Conservation (phyloP, 768 basidiomycete species). For the Tubosaeta sp. region DNA sequence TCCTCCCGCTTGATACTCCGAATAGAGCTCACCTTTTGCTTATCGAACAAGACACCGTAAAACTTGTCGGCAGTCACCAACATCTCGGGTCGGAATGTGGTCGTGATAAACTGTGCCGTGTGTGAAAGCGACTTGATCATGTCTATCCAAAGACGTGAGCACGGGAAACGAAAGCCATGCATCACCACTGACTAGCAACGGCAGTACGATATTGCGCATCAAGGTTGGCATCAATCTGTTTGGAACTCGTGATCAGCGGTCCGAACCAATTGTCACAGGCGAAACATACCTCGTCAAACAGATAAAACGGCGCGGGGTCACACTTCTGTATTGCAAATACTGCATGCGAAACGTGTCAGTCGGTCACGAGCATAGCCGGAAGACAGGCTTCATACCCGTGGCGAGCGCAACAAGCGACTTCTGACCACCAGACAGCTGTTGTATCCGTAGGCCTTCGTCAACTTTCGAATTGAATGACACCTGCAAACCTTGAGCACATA, state of each 20-base stretch:
- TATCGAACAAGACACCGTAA: constrained; percentile 95
- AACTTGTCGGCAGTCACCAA: constrained; percentile 93
- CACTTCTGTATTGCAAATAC: constrained; percentile 99
- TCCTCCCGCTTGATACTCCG: constrained; percentile 83
- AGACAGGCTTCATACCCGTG: constrained; percentile 50
- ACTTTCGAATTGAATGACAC: constrained; percentile 99
- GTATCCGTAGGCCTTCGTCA: constrained; percentile 94
- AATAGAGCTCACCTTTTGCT: constrained; percentile 91
- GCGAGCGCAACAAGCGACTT: constrained; percentile 96
- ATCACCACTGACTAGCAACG: constrained; percentile 68
- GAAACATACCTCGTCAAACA: constrained; percentile 86
- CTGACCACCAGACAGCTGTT: constrained; percentile 95
- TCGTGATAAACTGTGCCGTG: constrained; percentile 94
- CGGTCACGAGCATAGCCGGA: background rate
- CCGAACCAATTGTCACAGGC: background rate
- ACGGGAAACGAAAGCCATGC: constrained; percentile 34
- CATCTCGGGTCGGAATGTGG: constrained; percentile 98
- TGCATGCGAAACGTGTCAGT: constrained; percentile 26
- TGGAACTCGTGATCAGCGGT: background rate
- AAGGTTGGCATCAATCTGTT: constrained; percentile 91
- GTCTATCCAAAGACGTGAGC: constrained; percentile 12
- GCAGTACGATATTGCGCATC: constrained; percentile 98
- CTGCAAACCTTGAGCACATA: constrained; percentile 33
- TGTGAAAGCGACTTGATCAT: constrained; percentile 93
- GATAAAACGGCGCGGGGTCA: constrained; percentile 97